Percentiles rank a stretch among this genome's conserved stretches.
Evolutionary conservation across 108 stramenopile species (phyloP).

Genomic region (Nitzschia sp.): DNA sequence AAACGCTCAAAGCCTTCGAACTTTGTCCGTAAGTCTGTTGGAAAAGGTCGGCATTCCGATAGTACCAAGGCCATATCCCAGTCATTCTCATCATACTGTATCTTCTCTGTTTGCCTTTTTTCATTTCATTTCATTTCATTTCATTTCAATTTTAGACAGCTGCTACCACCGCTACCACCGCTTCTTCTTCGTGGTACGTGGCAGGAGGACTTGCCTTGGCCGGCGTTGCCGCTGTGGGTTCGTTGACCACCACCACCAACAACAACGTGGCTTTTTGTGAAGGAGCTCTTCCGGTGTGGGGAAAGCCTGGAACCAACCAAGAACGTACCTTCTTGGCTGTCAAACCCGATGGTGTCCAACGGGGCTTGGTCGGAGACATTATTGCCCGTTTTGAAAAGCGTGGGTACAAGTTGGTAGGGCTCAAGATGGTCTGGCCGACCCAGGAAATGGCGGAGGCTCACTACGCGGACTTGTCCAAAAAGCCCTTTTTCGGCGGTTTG

Average conservation of each 20-base stretch:
- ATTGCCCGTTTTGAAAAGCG: conserved; percentile 93
- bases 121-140: background rate
- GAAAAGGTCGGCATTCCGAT: too few species aligned
- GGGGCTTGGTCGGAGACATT: conserved; percentile 92
- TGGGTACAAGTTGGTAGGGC: conserved; percentile 92
- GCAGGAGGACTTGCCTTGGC: background rate
- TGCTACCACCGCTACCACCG: background rate
- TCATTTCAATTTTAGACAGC: background rate
- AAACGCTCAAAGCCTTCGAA: conserved; percentile 6
- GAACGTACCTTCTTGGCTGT: conserved; percentile 91
- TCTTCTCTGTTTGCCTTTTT: background rate
- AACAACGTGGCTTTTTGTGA: conserved; percentile 5
- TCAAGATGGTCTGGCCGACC: conserved; percentile 92
- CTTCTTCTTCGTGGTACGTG: background rate
- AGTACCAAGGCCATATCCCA: too few species aligned
- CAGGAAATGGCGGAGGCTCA: conserved; percentile 87
- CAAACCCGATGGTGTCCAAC: conserved; percentile 97
- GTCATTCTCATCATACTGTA: background rate
- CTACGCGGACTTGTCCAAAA: conserved; percentile 89
- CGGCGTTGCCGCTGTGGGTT: background rate
- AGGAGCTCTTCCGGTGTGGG: conserved; percentile 63
- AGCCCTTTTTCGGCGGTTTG: conserved; percentile 93
- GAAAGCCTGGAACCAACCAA: conserved; percentile 75
- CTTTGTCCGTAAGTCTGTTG: conserved; percentile 17
- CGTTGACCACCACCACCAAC: background rate